Conservation (phyloP, 2,329 filamentous ascomycete species). For the Chaetomiaceae sp. region DNA sequence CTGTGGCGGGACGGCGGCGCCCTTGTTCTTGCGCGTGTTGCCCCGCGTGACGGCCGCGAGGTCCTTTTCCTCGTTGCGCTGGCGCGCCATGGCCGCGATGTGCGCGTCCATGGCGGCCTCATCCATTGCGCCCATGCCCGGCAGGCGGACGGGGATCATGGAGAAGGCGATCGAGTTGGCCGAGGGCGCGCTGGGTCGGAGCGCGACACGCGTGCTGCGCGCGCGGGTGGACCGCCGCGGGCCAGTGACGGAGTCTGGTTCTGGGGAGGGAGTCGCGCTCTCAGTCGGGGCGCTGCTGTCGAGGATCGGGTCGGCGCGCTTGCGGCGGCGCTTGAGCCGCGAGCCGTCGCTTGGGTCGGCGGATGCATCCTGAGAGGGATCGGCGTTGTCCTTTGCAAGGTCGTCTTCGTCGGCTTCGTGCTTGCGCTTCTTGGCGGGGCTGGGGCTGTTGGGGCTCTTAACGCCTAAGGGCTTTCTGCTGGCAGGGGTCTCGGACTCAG, state of each 20-base stretch:
- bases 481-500: conserved; percentile 13
- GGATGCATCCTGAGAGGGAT: neutral
- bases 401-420: conserved; percentile 23
- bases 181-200: conserved; percentile 25
- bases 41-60: conserved; percentile 37
- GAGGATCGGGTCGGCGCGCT: conserved; percentile 28
- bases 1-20: conserved; percentile 31
- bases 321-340: conserved; percentile 30
- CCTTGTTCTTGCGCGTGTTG: conserved; percentile 45
- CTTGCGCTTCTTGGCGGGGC: conserved; percentile 37
- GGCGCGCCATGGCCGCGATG: conserved; percentile 12
- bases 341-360: neutral
- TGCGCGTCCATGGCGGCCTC: conserved; percentile 20
- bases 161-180: conserved; percentile 29
- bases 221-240: conserved; percentile 27
- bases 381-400: conserved; percentile 19
- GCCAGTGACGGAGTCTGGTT: conserved; percentile 3
- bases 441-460: conserved; percentile 37
- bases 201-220: conserved; percentile 23
- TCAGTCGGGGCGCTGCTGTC: conserved; percentile 8
- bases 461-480: conserved; percentile 31
- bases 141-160: conserved; percentile 31
- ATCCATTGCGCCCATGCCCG: conserved; percentile 28
- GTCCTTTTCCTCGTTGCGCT: conserved; percentile 38
- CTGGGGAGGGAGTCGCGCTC: neutral